Evolutionary conservation across 139 green algal genomes (phyloP), one percentile per base, ranked within the genome.

Genomic region (Haematococcus lacustris): DNA sequence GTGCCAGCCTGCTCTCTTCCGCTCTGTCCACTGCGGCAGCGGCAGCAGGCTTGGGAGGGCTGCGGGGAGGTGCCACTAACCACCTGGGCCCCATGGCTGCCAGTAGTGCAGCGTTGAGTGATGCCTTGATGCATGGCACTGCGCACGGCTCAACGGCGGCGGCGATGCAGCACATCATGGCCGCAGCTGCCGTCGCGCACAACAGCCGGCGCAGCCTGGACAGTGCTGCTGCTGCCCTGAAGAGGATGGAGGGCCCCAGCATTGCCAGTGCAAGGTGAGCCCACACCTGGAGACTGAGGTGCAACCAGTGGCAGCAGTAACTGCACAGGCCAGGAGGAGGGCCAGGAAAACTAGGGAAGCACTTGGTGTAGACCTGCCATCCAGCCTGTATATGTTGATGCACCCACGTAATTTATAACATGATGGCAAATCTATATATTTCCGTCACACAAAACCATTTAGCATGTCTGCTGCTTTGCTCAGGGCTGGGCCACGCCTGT

Each of bases 401-500:
- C n/a, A n/a, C n/a, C n/a, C n/a, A n/a, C n/a, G n/a, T n/a, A n/a
- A n/a, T n/a, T n/a, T n/a, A n/a, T n/a, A n/a, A n/a, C n/a, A n/a
- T n/a, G n/a, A n/a, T n/a, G n/a, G n/a, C n/a, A n/a, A n/a, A n/a
- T n/a, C n/a, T n/a, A n/a, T n/a, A n/a, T n/a, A n/a, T n/a, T n/a
- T n/a, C n/a, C n/a, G n/a, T n/a, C n/a, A n/a, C n/a, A n/a, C n/a
- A n/a, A n/a, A n/a, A n/a, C n/a, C n/a, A n/a, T n/a, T n/a, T n/a
- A n/a, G n/a, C n/a, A n/a, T n/a, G n/a, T n/a, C n/a, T n/a, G n/a
- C n/a, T n/a, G n/a, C n/a, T n/a, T n/a, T n/a, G n/a, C n/a, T n/a
- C n/a, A n/a, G n/a, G n/a, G 83, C 87, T 32, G 91, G 91, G 21
- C 91, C 91, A 0, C 84, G 91, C 64, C 92, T 97, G 61, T 97